phyloP scores from a whole-genome alignment of 202 grass and related monocot genomes.

The Hordeum pubiflorum region DNA sequence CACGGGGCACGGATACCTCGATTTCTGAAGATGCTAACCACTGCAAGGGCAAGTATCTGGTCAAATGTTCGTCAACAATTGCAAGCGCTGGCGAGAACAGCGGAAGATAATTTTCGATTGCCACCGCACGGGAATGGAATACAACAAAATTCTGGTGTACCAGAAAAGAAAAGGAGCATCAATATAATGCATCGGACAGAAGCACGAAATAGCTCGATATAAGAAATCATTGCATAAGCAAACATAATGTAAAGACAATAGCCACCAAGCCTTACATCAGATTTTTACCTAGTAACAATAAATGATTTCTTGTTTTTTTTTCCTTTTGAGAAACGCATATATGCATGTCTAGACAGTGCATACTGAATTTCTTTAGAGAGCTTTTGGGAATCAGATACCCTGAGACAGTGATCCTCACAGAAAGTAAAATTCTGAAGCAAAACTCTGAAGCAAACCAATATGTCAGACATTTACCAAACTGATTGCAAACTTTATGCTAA shows the following conservation, averaged over 20 bases:
- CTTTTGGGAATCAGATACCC: too few species aligned
- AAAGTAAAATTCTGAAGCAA: too few species aligned
- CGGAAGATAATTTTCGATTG: constrained; percentile 83
- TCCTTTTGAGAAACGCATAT: too few species aligned
- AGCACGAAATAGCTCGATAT: background rate
- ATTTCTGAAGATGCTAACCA: constrained; percentile 79
- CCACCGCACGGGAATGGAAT: constrained; percentile 80
- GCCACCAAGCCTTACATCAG: constrained; percentile 47
- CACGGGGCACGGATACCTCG: constrained; percentile 35
- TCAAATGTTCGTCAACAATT: constrained; percentile 95
- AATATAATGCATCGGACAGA: constrained; percentile 11
- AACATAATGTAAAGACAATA: background rate
- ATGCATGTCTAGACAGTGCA: too few species aligned
- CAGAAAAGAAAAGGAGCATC: constrained; percentile 30
- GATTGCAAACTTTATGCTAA: too few species aligned
- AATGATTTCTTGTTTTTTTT: too few species aligned
- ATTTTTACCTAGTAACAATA: too few species aligned
- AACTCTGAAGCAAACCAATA: too few species aligned
- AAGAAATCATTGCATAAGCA: background rate
- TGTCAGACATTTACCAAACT: too few species aligned
- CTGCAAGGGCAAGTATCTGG: constrained; percentile 79
- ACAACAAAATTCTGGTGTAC: constrained; percentile 73
- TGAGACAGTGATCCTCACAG: too few species aligned
- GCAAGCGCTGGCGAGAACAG: constrained; percentile 83
- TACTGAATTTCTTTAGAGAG: too few species aligned